phyloP scores from a whole-genome alignment of 2,329 filamentous ascomycete species.

The Penicillium expansum region DNA sequence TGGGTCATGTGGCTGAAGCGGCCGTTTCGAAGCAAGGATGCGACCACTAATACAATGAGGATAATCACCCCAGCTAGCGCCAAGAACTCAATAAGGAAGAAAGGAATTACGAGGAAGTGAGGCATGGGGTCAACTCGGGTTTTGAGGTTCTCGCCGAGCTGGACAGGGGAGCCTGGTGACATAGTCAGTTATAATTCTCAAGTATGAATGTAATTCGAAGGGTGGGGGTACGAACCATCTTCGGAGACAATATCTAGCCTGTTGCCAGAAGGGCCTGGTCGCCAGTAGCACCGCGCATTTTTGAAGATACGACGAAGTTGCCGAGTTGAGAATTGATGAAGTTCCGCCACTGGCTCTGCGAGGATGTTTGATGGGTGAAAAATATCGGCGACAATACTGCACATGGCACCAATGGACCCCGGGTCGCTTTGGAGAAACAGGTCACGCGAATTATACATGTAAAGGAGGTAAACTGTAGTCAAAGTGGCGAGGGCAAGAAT shows the following conservation, averaged over 20 bases:
- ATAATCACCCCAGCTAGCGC: slow-evolving; percentile 32
- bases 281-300: slow-evolving; percentile 32
- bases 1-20: slow-evolving; percentile 33
- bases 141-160: slow-evolving; percentile 25
- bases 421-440: slow-evolving; percentile 35
- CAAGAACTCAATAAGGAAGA: slow-evolving; percentile 36
- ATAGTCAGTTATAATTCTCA: slow-evolving; percentile 1
- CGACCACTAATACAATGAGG: slow-evolving; percentile 30
- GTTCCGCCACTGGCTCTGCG: slow-evolving; percentile 25
- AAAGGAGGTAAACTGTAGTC: slow-evolving; percentile 28
- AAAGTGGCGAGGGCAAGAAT: slow-evolving; percentile 27
- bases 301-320: slow-evolving; percentile 32
- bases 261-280: slow-evolving; percentile 25
- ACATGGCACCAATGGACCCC: slow-evolving; percentile 36
- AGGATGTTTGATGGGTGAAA: slow-evolving; percentile 31
- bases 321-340: slow-evolving; percentile 35
- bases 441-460: slow-evolving; percentile 28
- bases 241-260: slow-evolving; percentile 30
- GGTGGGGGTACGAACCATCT: slow-evolving; percentile 23
- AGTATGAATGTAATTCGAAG: neutral
- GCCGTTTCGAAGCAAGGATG: slow-evolving; percentile 30
- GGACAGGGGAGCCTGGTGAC: slow-evolving; percentile 22
- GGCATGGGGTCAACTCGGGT: slow-evolving; percentile 32
- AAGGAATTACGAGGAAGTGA: slow-evolving; percentile 35
- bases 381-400: slow-evolving; percentile 33